Base-by-base conservation (phyloP, 495 filamentous ascomycete species). In the Xylaria flabelliformis region DNA sequence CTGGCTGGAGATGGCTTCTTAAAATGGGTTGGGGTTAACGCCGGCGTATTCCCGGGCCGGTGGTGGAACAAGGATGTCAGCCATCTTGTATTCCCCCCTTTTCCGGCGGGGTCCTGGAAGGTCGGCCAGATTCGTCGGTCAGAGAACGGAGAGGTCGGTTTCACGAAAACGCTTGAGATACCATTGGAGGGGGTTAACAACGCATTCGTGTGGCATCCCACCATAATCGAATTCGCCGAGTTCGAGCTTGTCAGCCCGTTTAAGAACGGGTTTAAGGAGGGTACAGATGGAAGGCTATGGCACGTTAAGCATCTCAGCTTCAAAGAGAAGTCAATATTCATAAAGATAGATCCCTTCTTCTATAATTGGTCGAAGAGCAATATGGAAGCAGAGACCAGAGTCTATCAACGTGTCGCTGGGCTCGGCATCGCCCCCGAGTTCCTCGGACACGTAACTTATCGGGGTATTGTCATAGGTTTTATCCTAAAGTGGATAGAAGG, bases 171-270 rank as follows among this genome's bases (percentile, higher is more conserved):
- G 2, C n/a, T 42, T 3, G 36, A 42, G 36, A 63, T 21, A 10
- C 6, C 36, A 3, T 0, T 63, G 12, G 36, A 41, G 1, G 59
- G 59, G 1, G 26, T 41, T 10, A 8, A 63, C 6, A 19, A 46
- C 15, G 15, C 44, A 4, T 41, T 41, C 42, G 58, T n/a, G 19
- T 63, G 59, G 59, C 59, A 63, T 44, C 59, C 34, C 21, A 63
- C 34, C 59, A 63, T 26, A 42, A 63, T 63, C n/a, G 59, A 63
- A 34, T 63, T 63, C 36, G 15, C 59, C 8, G 59, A 63, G 59
- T 15, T 63, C 36, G 59, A 63, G 36, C 34, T 63, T 9, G 15
- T 63, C 34, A 24, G 36, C 36, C 59, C 42, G 9, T 26, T 41
- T 8, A 26, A 12, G 4, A 36, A 36, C 4, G 34, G 7, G 34